These are phyloP conservation scores for Lasiodiplodia sp. DNA, from an alignment of 2,329 filamentous ascomycete genomes.

Conservation along the genomic window DNA sequence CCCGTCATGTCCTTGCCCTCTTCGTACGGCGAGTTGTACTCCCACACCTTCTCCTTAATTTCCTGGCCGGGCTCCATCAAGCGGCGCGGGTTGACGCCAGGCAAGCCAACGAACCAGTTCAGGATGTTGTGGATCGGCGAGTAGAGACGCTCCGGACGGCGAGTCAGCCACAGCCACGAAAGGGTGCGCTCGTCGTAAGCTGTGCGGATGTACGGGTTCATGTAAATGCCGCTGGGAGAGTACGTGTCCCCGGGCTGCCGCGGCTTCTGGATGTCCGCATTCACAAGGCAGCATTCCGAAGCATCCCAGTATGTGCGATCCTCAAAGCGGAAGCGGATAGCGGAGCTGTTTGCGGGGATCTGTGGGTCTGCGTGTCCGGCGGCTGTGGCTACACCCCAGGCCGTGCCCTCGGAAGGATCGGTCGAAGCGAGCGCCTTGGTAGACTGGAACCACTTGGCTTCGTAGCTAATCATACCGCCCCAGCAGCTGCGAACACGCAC, in stretches of 20 bases:
- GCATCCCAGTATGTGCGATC: constrained; percentile 55
- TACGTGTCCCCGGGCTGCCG: constrained; percentile 31
- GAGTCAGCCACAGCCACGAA: constrained; percentile 64
- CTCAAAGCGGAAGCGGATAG: constrained; percentile 53
- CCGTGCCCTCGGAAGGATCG: constrained; percentile 26
- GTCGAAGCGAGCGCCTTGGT: constrained; percentile 14
- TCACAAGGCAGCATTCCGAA: constrained; percentile 57
- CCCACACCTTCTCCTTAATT: constrained; percentile 62
- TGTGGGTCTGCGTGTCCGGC: constrained; percentile 28
- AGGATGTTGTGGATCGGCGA: constrained; percentile 65
- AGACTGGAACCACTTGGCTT: constrained; percentile 64
- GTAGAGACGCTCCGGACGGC: constrained; percentile 72
- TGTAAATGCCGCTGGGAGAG: constrained; percentile 65
- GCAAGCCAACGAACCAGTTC: constrained; percentile 64
- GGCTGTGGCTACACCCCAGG: constrained; percentile 28
- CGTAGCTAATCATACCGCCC: constrained; percentile 77
- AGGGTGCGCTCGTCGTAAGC: constrained; percentile 68
- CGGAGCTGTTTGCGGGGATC: constrained; percentile 41
- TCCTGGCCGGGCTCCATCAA: constrained; percentile 64
- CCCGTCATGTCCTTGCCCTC: constrained; percentile 39
- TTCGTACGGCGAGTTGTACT: constrained; percentile 47
- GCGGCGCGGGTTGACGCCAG: constrained; percentile 67
- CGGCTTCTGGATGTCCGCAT: constrained; percentile 52
- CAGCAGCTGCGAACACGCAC: constrained; percentile 77
- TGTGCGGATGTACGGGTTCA: constrained; percentile 78